phyloP scores from a whole-genome alignment of 345 rosid genomes.

The Cardamine resedifolia region DNA sequence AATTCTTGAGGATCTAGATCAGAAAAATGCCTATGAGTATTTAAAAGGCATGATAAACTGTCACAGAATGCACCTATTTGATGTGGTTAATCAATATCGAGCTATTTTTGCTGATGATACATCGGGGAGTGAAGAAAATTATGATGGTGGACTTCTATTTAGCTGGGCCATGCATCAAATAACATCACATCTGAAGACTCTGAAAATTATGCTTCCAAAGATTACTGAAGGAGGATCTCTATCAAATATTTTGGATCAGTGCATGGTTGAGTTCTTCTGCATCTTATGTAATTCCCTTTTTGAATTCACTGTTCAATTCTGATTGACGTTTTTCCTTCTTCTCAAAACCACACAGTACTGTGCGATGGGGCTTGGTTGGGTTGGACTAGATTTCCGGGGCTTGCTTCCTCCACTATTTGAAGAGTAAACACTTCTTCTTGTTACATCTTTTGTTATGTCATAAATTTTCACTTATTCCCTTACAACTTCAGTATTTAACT shows the following conservation, averaged over 20 bases:
- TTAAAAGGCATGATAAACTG: constrained; percentile 89
- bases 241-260: constrained; percentile 90
- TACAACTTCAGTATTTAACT: constrained; percentile 6
- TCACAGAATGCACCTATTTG: constrained; percentile 87
- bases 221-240: constrained; percentile 94
- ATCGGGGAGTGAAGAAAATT: constrained; percentile 92
- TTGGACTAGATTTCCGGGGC: constrained; percentile 94
- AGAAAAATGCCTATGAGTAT: constrained; percentile 83
- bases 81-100: constrained; percentile 95
- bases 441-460: neutral
- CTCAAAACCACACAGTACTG: constrained; percentile 58
- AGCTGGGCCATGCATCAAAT: constrained; percentile 99
- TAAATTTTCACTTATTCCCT: neutral
- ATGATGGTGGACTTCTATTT: constrained; percentile 92
- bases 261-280: constrained; percentile 64
- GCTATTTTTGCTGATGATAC: constrained; percentile 98
- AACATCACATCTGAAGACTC: constrained; percentile 91
- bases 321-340: constrained; percentile 23
- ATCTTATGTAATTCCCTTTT: constrained; percentile 1
- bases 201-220: constrained; percentile 90
- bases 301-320: constrained; percentile 6
- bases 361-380: constrained; percentile 97
- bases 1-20: constrained; percentile 92
- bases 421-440: constrained; percentile 56
- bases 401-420: constrained; percentile 92